Base-by-base conservation (phyloP, 306 rosid species). In the Vicia sativa region DNA sequence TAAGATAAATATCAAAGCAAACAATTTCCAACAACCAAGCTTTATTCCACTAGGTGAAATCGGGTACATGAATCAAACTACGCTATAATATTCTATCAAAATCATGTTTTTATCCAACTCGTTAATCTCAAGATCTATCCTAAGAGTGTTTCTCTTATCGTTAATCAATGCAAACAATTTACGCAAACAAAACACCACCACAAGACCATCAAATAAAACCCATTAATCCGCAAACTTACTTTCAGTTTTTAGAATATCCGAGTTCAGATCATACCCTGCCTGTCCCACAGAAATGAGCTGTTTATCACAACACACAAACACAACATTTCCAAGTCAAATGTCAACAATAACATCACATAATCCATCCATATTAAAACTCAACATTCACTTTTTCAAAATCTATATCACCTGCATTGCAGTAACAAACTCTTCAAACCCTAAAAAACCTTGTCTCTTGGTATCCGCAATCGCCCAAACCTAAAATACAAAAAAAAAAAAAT, bases 401-500 rank as follows among this genome's bases (percentile, higher is more conserved):
- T 14, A 42, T 7, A 37, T 6, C 79, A 90, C 96, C 96, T 87
- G 96, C 99, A 93, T 85, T 25, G 97, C 97, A 1, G 88, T 79
- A n/a, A 88, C 73, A 76, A 93, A 93, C 81, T 93, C 92, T 1
- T 72, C 44, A 11, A 90, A 70, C 12, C 95, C 92, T 44, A 93
- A 45, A 77, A 77, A 93, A 6, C 97, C 99, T 59, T 83, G 93
- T 39, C 91, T 76, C 39, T 79, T 93, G 3, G 78, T 70, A 80
- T 90, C 97, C 0, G 97, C 90, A 23, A 83, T 66, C 11, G 96
- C 98, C 98, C 98, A 93, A 57, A 93, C 84, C 81, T 77, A 42
- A 0, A 11, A 54, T 15, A 31, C 34, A 2, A 8, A 46, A 10
- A 57, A 71, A 13, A 37, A 5, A 10, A 5, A 21, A 63, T 7